Percentiles rank a stretch among this genome's conserved stretches.
phyloP scores from a whole-genome alignment of 228 moss, liverwort and hornwort genomes.

The Sphagnum magellanicum region DNA sequence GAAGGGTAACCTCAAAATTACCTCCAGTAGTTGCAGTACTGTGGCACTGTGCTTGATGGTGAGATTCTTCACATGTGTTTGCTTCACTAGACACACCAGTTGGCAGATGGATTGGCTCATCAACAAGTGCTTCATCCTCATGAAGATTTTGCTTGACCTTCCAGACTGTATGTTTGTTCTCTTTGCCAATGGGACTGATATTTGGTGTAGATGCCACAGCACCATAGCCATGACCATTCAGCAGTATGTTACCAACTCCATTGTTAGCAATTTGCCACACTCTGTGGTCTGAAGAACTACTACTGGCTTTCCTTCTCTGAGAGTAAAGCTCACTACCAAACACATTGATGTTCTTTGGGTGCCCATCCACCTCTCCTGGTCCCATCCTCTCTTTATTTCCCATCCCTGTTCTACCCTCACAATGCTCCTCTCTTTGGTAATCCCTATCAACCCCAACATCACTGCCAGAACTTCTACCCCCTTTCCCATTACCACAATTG shows the following conservation, averaged over 20 bases:
- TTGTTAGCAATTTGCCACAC: constrained; percentile 5
- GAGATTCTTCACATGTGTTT: neutral
- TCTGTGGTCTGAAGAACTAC: neutral
- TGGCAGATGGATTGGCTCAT: constrained; percentile 8
- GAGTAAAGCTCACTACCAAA: neutral
- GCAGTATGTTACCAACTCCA: constrained; percentile 9
- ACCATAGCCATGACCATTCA: constrained; percentile 14
- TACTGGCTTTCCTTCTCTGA: neutral
- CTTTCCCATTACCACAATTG: constrained; percentile 24
- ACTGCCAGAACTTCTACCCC: constrained; percentile 12
- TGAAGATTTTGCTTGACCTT: constrained; percentile 17
- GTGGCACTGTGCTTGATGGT: neutral
- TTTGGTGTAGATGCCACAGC: neutral
- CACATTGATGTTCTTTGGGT: neutral
- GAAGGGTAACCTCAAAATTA: neutral
- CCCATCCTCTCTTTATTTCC: constrained; percentile 32
- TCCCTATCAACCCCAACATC: constrained; percentile 26
- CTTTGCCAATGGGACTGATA: constrained; percentile 15
- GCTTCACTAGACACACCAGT: constrained; percentile 8
- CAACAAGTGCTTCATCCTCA: constrained; percentile 7
- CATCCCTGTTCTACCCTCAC: constrained; percentile 23
- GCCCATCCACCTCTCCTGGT: neutral
- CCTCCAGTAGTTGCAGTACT: neutral
- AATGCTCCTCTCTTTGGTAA: constrained; percentile 10
- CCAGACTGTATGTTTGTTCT: constrained; percentile 14